Base-by-base conservation (phyloP, 225 moss, liverwort and hornwort genomes). In the Rhytidiadelphus loreus region DNA sequence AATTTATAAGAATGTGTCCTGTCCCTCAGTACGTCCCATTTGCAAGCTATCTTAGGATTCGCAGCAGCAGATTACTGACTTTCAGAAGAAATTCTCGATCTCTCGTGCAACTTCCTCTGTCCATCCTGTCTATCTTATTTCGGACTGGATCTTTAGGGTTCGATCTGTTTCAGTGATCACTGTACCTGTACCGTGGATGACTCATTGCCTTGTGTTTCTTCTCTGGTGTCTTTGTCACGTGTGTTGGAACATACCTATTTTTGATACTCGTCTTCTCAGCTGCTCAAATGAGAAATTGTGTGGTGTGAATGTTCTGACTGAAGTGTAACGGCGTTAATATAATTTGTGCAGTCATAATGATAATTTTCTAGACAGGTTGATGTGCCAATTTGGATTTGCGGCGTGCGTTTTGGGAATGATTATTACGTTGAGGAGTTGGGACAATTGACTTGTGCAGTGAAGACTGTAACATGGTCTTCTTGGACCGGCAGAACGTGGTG, bases 1-100 rank as follows among this genome's bases (percentile, higher is more conserved):
- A 72, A 89, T 90, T 89, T 93, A 88, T 88, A 89, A 70, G 83
- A 90, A 89, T 88, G 74, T 85, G 90, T 50, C 72, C 39, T 77
- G 85, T 89, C 89, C 87, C 87, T 91, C 85, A 83, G 85, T 82
- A 72, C 55, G 62, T 73, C 77, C 83, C 86, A 58, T 52, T 84
- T 84, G 88, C 89, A 87, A 87, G 82, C 85, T 75, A 48, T 61
- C 48, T 72, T 50, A 32, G 74, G 82, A 82, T 53, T 63, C 62
- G 74, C 74, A 82, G 41, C 63, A 50, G 43, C 74, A 83, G 43
- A 75, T 52, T 55, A 44, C 74, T 55, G 74, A 43, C 75, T 50
- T 75, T 88, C 43, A 63, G 63, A 82, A 53, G 61, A 63, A 72
- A 73, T 62, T 87, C 16, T 88, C 3, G n/a, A 53, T 62, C 52